Percentiles rank a stretch among this genome's conserved stretches.
These are phyloP conservation scores for Byssochlamys sp. DNA, from an alignment of 2,329 filamentous ascomycete species.

Conservation along the genomic window DNA sequence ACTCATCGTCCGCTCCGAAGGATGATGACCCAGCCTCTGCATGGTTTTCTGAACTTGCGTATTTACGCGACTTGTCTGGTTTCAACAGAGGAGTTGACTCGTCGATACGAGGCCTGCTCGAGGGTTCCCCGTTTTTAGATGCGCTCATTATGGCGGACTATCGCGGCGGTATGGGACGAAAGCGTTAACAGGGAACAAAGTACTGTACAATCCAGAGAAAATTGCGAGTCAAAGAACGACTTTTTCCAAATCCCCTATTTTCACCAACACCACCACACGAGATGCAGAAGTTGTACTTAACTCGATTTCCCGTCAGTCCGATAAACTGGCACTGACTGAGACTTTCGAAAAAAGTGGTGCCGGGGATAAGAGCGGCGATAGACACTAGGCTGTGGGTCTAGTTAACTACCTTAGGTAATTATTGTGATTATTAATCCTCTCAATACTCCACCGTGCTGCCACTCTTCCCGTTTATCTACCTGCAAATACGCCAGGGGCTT, in stretches of 20 bases:
- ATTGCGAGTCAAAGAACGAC: background rate
- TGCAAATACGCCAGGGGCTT: background rate
- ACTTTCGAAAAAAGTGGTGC: background rate
- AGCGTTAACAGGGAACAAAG: background rate
- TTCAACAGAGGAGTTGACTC: slow-evolving; percentile 13
- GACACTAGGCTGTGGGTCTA: background rate
- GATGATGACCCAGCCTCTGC: background rate
- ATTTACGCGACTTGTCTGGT: background rate
- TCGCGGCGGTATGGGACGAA: background rate
- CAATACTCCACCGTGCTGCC: background rate
- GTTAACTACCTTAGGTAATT: background rate
- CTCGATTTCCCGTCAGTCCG: background rate
- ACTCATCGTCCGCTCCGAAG: background rate
- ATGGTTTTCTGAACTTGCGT: slow-evolving; percentile 2
- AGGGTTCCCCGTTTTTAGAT: background rate
- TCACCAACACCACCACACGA: background rate
- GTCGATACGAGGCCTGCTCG: slow-evolving; percentile 1
- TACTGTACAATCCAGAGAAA: background rate
- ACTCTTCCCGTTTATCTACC: background rate
- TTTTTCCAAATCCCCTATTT: background rate
- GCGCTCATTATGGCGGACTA: background rate
- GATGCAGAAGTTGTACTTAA: background rate
- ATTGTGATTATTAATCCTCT: too few relatives aligned
- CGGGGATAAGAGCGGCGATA: background rate
- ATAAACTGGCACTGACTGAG: background rate